These are phyloP conservation scores for Diospyros lotus DNA, from an alignment of 148 eudicot genomes.

Conservation along the genomic window DNA sequence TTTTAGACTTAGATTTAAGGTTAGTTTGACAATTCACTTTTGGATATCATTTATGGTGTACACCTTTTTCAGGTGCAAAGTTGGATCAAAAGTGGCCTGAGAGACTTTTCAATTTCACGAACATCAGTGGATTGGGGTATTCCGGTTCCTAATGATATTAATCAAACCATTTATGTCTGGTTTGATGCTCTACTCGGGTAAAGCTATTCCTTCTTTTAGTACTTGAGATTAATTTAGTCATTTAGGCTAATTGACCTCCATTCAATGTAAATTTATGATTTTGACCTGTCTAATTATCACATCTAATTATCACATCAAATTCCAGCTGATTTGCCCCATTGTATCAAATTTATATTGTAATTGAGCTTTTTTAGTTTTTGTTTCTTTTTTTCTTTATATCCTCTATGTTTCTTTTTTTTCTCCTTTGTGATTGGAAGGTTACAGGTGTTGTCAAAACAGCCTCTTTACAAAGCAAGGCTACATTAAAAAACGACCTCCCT, in stretches of 20 bases:
- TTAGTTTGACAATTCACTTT: background rate
- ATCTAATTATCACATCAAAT: background rate
- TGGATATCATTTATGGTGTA: background rate
- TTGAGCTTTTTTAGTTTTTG: background rate
- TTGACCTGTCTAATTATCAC: background rate
- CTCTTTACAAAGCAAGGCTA: too few relatives aligned
- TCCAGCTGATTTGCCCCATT: background rate
- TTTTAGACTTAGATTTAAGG: background rate
- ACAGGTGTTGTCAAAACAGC: too few relatives aligned
- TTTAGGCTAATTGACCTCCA: background rate
- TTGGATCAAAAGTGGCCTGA: slow-evolving; percentile 55
- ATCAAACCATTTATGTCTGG: slow-evolving; percentile 65
- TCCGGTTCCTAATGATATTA: slow-evolving; percentile 43
- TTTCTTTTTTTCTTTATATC: background rate
- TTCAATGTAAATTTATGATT: background rate
- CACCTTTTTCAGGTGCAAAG: slow-evolving; percentile 41
- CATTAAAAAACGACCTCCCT: too few relatives aligned
- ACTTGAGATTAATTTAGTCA: background rate
- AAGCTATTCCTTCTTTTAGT: slow-evolving; percentile 10
- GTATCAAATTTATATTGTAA: background rate
- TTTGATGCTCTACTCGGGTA: slow-evolving; percentile 77
- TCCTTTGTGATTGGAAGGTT: too few relatives aligned
- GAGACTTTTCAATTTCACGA: slow-evolving; percentile 61
- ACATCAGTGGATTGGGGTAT: slow-evolving; percentile 59
- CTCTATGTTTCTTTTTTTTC: background rate